Evolutionary conservation across 257 asterid genomes (phyloP), one percentile per base, ranked within the genome.

Genomic region (Pogostemon cablin): DNA sequence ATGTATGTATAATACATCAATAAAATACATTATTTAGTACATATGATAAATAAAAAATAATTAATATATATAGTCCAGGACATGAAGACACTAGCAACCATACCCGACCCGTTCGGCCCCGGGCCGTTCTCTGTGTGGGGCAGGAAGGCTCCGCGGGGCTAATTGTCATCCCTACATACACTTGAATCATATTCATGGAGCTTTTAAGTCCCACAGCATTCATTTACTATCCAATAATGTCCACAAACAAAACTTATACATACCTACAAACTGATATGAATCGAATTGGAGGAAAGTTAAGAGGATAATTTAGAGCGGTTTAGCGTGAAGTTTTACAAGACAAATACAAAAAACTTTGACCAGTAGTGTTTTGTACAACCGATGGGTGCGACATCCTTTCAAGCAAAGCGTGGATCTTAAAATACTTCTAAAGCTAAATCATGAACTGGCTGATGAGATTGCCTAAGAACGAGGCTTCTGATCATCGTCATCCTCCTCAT

Each of bases 401-500:
- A 55, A 70, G 53, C 54, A 55, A 55, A 71, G 70, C 63, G 69
- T 57, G 59, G 42, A 15, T 15, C 17, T 15, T 15, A 8, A 7
- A 54, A 55, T 39, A 69, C 67, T 57, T 70, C 75, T 52, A 72
- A 61, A 59, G 62, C 74, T 47, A 67, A 50, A 34, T 56, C 68
- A 43, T 46, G 41, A 64, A 67, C 60, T 2, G 71, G 56, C 59
- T 5, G 39, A 56, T 10, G 43, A 68, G 9, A 50, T 38, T 11
- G 34, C 61, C 71, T 78, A 90, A 6, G 88, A 56, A 5, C 61
- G 80, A 11, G 70, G 77, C 74, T 86, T 84, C 49, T 75, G 69
- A 66, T 86, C 93, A 42, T 87, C 96, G 2, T 93, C 96, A 0
- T 89, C 97, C 0, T 93, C 96, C 0, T 90, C 96, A 37, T 93